Conservation (phyloP, 2,329 filamentous ascomycete genomes). For the Madurella fahalii region DNA sequence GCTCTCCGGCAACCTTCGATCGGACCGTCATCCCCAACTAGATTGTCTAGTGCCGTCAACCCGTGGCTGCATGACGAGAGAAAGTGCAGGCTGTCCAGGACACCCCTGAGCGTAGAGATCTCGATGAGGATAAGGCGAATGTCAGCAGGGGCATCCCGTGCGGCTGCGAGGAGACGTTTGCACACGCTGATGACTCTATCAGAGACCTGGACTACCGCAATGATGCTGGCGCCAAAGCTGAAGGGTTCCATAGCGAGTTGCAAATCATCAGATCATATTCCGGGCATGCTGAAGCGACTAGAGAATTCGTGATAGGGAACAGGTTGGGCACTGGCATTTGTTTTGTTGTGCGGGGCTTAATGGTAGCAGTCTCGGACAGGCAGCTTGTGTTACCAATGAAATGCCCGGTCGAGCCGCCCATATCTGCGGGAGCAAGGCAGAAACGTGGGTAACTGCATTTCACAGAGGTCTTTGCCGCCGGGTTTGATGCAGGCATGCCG, state of each 20-base stretch:
- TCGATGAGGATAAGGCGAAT: slow-evolving; percentile 20
- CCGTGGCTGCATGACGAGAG: neutral
- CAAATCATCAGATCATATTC: too few species aligned
- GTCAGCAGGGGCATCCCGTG: slow-evolving; percentile 11
- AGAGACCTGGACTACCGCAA: slow-evolving; percentile 14
- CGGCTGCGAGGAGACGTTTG: slow-evolving; percentile 15
- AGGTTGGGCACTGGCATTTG: too few species aligned
- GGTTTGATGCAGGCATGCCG: too few species aligned
- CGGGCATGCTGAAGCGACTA: too few species aligned
- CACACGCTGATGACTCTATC: slow-evolving; percentile 13
- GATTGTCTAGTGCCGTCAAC: neutral
- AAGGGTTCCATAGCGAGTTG: slow-evolving; percentile 12
- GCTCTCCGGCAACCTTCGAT: slow-evolving; percentile 10
- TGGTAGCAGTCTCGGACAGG: too few species aligned
- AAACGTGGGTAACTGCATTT: too few species aligned
- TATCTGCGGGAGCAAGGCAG: too few species aligned
- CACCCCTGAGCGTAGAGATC: neutral
- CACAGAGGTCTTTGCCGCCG: neutral
- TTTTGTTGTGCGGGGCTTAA: too few species aligned
- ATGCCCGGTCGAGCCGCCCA: neutral
- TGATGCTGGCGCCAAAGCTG: slow-evolving; percentile 11
- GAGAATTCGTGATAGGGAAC: too few species aligned
- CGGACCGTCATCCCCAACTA: neutral
- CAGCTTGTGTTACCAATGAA: slow-evolving; percentile 2
- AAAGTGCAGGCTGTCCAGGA: slow-evolving; percentile 11